These are phyloP conservation scores for Coemansia sp. DNA, from an alignment of 192 early-diverging fungal species.

Conservation along the genomic window DNA sequence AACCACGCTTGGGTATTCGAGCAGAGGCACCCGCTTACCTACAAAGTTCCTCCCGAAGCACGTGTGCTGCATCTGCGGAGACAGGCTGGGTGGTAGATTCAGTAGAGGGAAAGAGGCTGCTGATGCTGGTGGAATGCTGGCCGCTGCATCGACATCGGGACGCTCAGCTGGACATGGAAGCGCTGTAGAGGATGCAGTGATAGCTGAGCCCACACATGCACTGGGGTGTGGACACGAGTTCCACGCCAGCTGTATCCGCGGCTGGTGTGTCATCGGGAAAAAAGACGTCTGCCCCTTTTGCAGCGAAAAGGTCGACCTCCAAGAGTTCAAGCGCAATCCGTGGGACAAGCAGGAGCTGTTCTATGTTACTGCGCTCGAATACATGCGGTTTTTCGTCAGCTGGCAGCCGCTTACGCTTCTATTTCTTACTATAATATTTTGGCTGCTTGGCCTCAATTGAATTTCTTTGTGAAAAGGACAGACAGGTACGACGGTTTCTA, in stretches of 20 bases:
- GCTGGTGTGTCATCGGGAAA: constrained; percentile 58
- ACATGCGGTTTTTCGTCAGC: constrained; percentile 54
- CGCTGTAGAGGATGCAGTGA: not conserved
- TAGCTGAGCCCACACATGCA: constrained; percentile 35
- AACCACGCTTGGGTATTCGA: constrained; percentile 44
- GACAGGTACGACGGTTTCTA: not conserved
- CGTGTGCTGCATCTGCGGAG: constrained; percentile 52
- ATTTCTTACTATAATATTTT: constrained; percentile 35
- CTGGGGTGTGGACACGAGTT: constrained; percentile 51
- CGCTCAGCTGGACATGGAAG: not conserved
- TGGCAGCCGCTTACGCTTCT: constrained; percentile 52
- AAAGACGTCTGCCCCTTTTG: constrained; percentile 55
- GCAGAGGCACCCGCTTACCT: constrained; percentile 18
- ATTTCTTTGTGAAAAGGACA: not conserved
- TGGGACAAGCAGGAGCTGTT: constrained; percentile 58
- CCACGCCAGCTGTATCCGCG: constrained; percentile 56
- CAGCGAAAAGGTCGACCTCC: constrained; percentile 53
- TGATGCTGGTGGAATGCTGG: not conserved
- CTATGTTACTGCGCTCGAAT: constrained; percentile 52
- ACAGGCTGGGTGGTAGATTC: constrained; percentile 11
- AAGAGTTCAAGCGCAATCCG: constrained; percentile 40
- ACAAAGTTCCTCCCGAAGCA: constrained; percentile 33
- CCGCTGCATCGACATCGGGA: not conserved
- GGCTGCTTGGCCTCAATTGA: constrained; percentile 40
- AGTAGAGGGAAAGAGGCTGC: not conserved